Conservation (phyloP, 805 yeast species). For the Candida manassasensis region DNA sequence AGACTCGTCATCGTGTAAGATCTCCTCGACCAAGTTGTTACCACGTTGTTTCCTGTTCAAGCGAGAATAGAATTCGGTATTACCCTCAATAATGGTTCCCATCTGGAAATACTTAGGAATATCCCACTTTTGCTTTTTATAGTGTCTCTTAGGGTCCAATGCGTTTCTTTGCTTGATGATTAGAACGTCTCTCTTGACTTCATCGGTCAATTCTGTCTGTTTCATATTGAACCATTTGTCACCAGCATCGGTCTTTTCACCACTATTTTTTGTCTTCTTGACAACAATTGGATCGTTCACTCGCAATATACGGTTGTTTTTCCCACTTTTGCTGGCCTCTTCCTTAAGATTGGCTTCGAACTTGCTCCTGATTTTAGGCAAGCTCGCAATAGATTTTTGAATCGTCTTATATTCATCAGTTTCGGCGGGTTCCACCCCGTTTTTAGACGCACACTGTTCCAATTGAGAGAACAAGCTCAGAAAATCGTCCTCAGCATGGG, state of each 20-base stretch:
- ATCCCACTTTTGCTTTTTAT: conserved; percentile 78
- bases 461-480: conserved; percentile 26
- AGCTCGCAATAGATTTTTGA: conserved; percentile 28
- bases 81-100: conserved; percentile 84
- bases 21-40: conserved; percentile 73
- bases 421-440: conserved; percentile 2
- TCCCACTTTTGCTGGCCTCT: conserved; percentile 6
- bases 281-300: conserved; percentile 45
- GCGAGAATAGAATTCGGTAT: conserved; percentile 71
- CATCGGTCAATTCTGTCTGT: conserved; percentile 66
- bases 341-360: conserved; percentile 19
- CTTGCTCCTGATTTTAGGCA: conserved; percentile 37
- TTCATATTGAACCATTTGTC: conserved; percentile 78
- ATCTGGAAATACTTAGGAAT: conserved; percentile 78
- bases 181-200: conserved; percentile 69
- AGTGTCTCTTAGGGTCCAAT: conserved; percentile 92
- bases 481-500: conserved; percentile 16
- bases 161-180: conserved; percentile 83
- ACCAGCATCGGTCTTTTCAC: conserved; percentile 38
- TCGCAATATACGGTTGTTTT: conserved; percentile 18
- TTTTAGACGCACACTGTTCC: conserved; percentile 16
- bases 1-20: conserved; percentile 67
- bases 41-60: conserved; percentile 70
- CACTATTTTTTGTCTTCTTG: conserved; percentile 11
- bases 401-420: conserved; percentile 28